These are phyloP conservation scores for Chamaecrista fasciculata DNA, from an alignment of 306 rosid species.

Conservation along the genomic window DNA sequence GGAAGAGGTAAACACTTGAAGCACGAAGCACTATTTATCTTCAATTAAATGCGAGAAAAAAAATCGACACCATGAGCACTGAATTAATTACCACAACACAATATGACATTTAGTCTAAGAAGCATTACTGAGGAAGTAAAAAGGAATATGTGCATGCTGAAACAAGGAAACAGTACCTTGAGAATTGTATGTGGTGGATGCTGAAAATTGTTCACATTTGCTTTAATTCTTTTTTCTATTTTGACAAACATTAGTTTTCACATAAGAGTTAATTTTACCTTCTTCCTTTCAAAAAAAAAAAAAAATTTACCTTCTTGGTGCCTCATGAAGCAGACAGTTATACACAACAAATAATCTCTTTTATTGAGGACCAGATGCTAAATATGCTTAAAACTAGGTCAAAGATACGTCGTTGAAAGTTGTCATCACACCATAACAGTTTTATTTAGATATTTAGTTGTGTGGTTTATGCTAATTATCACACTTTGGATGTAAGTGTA, in stretches of 20 bases:
- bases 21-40: neutral
- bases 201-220: neutral
- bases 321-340: neutral
- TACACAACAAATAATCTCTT: too few species aligned
- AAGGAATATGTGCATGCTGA: neutral
- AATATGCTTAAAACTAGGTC: neutral
- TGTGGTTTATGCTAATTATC: neutral
- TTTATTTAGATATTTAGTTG: neutral
- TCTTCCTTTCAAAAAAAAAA: neutral
- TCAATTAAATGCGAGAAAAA: neutral
- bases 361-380: conserved; percentile 1
- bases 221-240: neutral
- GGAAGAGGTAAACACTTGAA: neutral
- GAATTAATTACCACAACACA: neutral
- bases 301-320: too few species aligned
- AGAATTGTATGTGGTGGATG: neutral
- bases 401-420: neutral
- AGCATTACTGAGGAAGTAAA: neutral
- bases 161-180: neutral
- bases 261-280: neutral
- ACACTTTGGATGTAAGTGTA: neutral
- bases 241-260: neutral
- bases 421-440: neutral
- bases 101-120: neutral
- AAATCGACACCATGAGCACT: neutral